These are phyloP conservation scores for Hanseniaspora hatyaiensis DNA, from an alignment of 805 yeast genomes.

Conservation along the genomic window DNA sequence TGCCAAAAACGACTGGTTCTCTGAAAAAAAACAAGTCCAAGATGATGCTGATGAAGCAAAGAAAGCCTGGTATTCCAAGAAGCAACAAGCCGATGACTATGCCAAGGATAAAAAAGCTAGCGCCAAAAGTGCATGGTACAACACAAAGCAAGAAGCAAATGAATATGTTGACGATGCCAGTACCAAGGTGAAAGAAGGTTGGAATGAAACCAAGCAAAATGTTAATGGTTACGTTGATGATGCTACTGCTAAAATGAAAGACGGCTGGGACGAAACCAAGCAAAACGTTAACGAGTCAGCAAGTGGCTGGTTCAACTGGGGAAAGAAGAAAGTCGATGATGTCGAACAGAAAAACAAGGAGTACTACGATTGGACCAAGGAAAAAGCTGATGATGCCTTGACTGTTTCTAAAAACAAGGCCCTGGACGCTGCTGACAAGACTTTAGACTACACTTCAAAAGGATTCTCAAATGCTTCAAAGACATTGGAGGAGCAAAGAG, in stretches of 20 bases:
- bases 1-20: no score
- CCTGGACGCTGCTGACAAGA: conserved; percentile 8
- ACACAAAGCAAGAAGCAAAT: conserved; percentile 26
- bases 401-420: not conserved
- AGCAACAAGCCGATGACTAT: no score
- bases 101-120: no score
- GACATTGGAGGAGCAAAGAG: conserved; percentile 11
- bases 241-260: no score
- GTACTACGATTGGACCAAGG: conserved; percentile 18
- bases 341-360: conserved; percentile 25
- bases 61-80: no score
- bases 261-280: conserved; percentile 30
- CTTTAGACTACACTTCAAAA: not conserved
- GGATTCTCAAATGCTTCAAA: conserved; percentile 8
- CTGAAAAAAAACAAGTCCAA: no score
- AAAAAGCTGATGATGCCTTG: not conserved
- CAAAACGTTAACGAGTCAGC: conserved; percentile 22
- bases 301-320: conserved; percentile 22
- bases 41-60: no score
- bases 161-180: no score
- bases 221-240: conserved; percentile 26
- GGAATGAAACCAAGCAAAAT: conserved; percentile 28
- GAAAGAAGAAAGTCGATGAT: conserved; percentile 20
- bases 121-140: conserved; percentile 28
- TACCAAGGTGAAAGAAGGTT: conserved; percentile 28